Evolutionary conservation across 495 filamentous ascomycete genomes (phyloP).

Genomic region (Elaphomyces granulatus): DNA sequence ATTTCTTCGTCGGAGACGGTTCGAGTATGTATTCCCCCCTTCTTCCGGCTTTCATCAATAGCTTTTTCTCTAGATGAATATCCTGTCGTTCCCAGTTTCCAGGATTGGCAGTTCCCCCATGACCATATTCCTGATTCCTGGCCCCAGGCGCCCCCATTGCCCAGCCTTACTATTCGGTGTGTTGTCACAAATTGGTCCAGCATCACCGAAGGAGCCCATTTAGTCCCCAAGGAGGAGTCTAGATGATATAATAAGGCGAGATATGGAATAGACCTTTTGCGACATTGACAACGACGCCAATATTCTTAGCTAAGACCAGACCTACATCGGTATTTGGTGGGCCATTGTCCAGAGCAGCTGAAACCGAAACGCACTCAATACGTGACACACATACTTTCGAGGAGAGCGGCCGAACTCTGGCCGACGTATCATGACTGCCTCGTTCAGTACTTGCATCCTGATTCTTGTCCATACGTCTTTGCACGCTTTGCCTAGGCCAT

Average conservation of each 20-base stretch:
- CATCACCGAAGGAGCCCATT: slow-evolving; percentile 4
- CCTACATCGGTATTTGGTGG: slow-evolving; percentile 6
- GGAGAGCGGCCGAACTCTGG: neutral
- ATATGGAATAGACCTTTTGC: neutral
- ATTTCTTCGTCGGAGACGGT: no score
- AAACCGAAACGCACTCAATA: slow-evolving; percentile 1
- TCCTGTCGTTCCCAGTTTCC: slow-evolving; percentile 7
- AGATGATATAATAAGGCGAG: slow-evolving; percentile 6
- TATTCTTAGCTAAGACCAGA: no score
- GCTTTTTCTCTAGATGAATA: slow-evolving; percentile 2
- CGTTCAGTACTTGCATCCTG: slow-evolving; percentile 2
- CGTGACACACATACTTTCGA: neutral
- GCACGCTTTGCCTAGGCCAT: slow-evolving; percentile 7
- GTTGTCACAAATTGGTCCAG: slow-evolving; percentile 5
- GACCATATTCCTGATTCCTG: slow-evolving; percentile 4
- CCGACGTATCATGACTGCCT: neutral
- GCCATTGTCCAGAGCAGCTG: no score
- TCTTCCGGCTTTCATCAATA: neutral
- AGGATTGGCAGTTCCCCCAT: slow-evolving; percentile 9
- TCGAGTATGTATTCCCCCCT: neutral
- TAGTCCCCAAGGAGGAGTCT: slow-evolving; percentile 2
- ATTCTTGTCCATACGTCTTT: slow-evolving; percentile 4
- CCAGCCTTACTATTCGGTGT: neutral
- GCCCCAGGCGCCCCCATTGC: neutral
- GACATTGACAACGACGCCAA: slow-evolving; percentile 4